These are phyloP conservation scores for Gautieria morchelliformis DNA, from an alignment of 768 basidiomycete genomes.

Conservation along the genomic window DNA sequence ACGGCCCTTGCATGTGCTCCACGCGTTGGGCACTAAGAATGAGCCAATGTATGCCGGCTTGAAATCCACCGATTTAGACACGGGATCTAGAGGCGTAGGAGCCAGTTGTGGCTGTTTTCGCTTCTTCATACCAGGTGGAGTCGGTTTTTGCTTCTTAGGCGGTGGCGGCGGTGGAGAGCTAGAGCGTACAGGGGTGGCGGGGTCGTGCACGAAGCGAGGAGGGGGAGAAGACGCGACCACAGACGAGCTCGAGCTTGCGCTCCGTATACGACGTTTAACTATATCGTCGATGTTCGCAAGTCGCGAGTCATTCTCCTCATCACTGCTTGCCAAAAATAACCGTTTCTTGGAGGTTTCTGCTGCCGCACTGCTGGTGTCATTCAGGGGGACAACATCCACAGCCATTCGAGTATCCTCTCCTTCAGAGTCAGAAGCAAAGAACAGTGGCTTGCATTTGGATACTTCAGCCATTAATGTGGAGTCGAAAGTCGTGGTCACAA, in stretches of 20 bases:
- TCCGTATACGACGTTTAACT: constrained; percentile 16
- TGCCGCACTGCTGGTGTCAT: neutral
- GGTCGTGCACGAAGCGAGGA: constrained; percentile 11
- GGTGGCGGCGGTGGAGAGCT: constrained; percentile 7
- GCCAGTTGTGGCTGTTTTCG: neutral
- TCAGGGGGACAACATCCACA: neutral
- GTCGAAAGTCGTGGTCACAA: neutral
- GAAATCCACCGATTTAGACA: neutral
- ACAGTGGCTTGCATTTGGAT: neutral
- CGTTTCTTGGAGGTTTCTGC: constrained; percentile 17
- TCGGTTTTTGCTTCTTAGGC: constrained; percentile 7
- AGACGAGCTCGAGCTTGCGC: constrained; percentile 22
- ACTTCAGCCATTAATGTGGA: neutral
- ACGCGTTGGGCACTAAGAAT: constrained; percentile 60
- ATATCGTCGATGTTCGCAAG: constrained; percentile 8
- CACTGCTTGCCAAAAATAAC: constrained; percentile 34
- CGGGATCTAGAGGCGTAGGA: neutral
- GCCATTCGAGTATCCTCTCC: neutral
- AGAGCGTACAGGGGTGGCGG: neutral
- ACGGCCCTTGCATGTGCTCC: constrained; percentile 68
- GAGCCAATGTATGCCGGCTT: constrained; percentile 47
- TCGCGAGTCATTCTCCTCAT: constrained; percentile 28
- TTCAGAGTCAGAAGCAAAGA: constrained; percentile 7
- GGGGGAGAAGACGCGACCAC: constrained; percentile 24
- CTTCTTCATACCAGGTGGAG: neutral